Evolutionary conservation across 306 rosid genomes (phyloP), one percentile per base, ranked within the genome.

Genomic region (Rosa multiflora): DNA sequence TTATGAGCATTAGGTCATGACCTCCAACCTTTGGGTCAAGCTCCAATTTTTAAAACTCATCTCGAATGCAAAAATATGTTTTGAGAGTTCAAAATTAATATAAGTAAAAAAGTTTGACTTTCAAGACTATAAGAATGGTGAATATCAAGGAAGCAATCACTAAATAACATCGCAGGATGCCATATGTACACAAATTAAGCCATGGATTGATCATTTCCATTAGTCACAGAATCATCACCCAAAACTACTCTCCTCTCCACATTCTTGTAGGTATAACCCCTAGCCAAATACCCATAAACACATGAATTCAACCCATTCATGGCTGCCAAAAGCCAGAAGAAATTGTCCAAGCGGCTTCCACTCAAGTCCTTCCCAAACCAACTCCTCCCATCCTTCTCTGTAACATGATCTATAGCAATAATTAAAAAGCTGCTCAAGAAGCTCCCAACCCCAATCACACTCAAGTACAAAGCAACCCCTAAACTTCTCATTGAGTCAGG

Each of bases 401-500:
- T 91, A 0, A 83, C 51, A 23, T 84, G 87, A 86, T 90, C 97
- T 46, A 92, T 90, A 4, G 78, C 18, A 1, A 90, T 91, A 72
- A 94, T 94, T 26, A 94, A 44, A 72, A 89, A n/a, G 62, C 97
- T 92, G 63, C 99, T 94, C 0, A 90, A 46, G 70, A 94, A 94
- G 76, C 80, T 94, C n/a, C 84, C 88, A 13, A 91, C 93, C 2
- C 97, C 99, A 13, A 87, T 81, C 29, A 95, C 97, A 56, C 97
- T 88, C 5, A 95, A 67, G 70, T 92, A 95, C 40, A 94, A 82
- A 1, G 98, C 98, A 68, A 94, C 88, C 17, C 97, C 99, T 23
- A 94, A 62, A 75, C 97, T 94, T 70, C 99, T 86, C 99, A 94
- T 94, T 2, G 99, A 89, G 8, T 94, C 99, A 0, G 99, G 99